A percentile compares a stretch with the other conserved stretches of the same genome.
Conservation (phyloP, 768 basidiomycete genomes). For the Calvatia gigantea region DNA sequence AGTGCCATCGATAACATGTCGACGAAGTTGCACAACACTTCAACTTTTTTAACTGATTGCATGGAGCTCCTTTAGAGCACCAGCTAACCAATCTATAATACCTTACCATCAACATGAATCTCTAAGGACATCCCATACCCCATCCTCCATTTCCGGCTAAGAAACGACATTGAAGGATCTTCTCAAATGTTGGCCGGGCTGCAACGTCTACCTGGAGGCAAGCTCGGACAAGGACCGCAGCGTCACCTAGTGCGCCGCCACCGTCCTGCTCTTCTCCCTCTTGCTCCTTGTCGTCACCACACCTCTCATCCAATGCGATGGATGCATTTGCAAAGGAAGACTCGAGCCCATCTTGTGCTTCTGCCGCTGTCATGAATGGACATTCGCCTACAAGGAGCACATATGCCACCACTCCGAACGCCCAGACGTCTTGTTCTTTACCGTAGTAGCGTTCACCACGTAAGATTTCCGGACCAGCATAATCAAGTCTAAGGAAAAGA, state of each 20-base stretch:
- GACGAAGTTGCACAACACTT: slow-evolving; percentile 1
- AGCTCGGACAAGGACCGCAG: slow-evolving; percentile 75
- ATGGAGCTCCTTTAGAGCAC: not conserved
- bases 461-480: slow-evolving; percentile 95
- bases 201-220: slow-evolving; percentile 80
- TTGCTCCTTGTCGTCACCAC: slow-evolving; percentile 65
- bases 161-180: slow-evolving; percentile 77
- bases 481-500: slow-evolving; percentile 62
- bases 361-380: slow-evolving; percentile 86
- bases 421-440: slow-evolving; percentile 98
- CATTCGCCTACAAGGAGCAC: slow-evolving; percentile 92
- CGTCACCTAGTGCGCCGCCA: slow-evolving; percentile 82
- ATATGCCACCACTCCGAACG: slow-evolving; percentile 94
- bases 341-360: slow-evolving; percentile 81
- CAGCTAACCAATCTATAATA: not conserved
- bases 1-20: slow-evolving; percentile 15
- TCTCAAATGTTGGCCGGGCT: slow-evolving; percentile 84
- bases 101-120: not conserved
- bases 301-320: slow-evolving; percentile 76
- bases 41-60: slow-evolving; percentile 13
- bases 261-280: slow-evolving; percentile 81
- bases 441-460: slow-evolving; percentile 93
- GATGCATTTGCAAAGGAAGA: slow-evolving; percentile 76
- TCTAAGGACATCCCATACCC: slow-evolving; percentile 34
- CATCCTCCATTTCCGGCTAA: slow-evolving; percentile 77